Conservation (phyloP, 73 alveolate species). For the Tetrahymena thermophila region DNA sequence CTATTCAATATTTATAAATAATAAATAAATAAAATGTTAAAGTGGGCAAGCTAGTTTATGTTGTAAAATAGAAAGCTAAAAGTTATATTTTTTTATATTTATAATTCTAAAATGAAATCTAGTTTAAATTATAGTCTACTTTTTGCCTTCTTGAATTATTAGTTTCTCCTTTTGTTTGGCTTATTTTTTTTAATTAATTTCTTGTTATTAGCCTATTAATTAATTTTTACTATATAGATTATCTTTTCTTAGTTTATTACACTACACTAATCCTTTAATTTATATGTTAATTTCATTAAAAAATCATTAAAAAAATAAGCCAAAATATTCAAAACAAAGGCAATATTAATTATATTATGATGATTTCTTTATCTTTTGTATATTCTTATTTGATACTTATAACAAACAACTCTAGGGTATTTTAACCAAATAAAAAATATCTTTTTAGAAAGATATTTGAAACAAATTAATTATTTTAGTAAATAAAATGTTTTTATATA, state of each 20-base stretch:
- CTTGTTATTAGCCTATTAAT: background rate
- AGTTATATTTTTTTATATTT: background rate
- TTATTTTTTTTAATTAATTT: background rate
- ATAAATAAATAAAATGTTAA: background rate
- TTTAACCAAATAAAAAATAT: background rate
- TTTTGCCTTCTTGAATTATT: background rate
- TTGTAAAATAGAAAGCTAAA: background rate
- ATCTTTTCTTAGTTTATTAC: background rate
- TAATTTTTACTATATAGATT: background rate
- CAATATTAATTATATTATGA: background rate
- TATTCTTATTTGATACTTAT: background rate
- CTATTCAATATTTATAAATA: background rate
- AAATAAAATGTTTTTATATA: background rate
- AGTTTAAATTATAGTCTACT: background rate
- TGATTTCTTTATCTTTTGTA: background rate
- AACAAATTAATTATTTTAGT: background rate
- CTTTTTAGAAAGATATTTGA: background rate
- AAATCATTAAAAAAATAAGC: background rate
- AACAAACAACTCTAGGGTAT: background rate
- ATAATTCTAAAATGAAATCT: background rate
- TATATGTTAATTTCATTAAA: background rate
- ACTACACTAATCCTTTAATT: background rate
- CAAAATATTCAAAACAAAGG: background rate
- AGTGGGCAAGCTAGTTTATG: background rate
- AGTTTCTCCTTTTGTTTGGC: background rate